Base-by-base conservation (phyloP, 148 eudicot species). In the Rhododendron simsii region DNA sequence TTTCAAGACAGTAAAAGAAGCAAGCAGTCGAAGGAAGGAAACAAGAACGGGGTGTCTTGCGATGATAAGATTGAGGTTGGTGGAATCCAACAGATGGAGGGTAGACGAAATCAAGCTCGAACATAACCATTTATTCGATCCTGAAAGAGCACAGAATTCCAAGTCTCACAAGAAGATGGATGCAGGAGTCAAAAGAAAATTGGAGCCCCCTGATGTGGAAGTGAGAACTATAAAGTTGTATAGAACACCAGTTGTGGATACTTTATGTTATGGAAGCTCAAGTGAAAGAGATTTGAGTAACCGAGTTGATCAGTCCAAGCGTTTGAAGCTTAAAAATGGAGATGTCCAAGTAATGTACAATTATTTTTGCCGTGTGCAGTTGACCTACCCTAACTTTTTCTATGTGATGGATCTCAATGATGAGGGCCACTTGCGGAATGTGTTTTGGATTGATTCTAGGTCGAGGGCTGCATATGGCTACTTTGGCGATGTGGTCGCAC, bases 1-100 rank as follows among this genome's bases (percentile, higher is more conserved):
- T 85, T 96, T 96, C 88, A 96, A 94, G 75, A 92, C 91, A 20
- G 78, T 89, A 75, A 96, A 94, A 87, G 98, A 96, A 87, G 92
- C 92, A 48, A 84, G 90, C 71, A 90, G 77, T 82, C 85, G 92
- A 84, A 93, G 98, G 89, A 96, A 93, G 85, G 98, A 96, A 90
- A 92, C 98, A n/a, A 89, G 98, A 88, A 96, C 98, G 0, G 97
- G 98, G 37, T 96, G 98, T 87, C 91, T 91, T 23, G 98, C 98
- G 80, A 96, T 94, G 98, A 86, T 94, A 85, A 93, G 98, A 89
- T 83, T 94, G 86, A 92, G 98, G 85, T 87, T 93, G 73, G 93
- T 89, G 83, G 95, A 96, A 86, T 90, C 93, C 39, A 90, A 87
- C 45, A 90, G 93, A 88, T 96, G 98, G 98, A 92, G 94, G 86